Conservation (phyloP, 1,284 basidiomycete species). For the Leccinum ponderosum region DNA sequence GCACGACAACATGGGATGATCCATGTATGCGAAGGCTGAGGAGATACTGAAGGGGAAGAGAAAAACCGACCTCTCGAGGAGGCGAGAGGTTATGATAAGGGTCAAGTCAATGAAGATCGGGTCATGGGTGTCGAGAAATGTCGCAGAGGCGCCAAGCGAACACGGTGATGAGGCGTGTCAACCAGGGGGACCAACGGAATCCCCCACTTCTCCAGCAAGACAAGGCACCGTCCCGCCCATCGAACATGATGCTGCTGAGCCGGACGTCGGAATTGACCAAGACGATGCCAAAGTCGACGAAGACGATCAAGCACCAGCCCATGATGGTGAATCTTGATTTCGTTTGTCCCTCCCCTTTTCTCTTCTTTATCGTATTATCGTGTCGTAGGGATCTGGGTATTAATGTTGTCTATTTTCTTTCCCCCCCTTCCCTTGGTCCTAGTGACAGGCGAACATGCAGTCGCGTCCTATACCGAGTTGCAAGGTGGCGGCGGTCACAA, state of each 20-base stretch:
- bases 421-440: not conserved
- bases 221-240: not conserved
- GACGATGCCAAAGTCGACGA: conserved; percentile 20
- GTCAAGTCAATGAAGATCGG: no score
- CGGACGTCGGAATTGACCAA: conserved; percentile 13
- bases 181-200: no score
- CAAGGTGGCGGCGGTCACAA: conserved; percentile 9
- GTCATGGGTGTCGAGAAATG: no score
- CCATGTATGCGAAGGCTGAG: no score
- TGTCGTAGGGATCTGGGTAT: conserved; percentile 33
- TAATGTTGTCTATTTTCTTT: conserved; percentile 25
- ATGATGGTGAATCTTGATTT: conserved; percentile 61
- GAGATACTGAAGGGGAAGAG: no score
- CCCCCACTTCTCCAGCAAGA: conserved; percentile 19
- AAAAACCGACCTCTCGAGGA: no score
- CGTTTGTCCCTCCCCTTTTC: not conserved
- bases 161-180: no score
- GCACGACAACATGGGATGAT: no score
- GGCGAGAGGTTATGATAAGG: no score
- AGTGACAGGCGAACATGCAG: conserved; percentile 24
- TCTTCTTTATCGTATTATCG: conserved; percentile 22
- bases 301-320: conserved; percentile 19
- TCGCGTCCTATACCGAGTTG: conserved; percentile 12
- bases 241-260: conserved; percentile 5
- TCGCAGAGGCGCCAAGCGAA: no score